Evolutionary conservation across 179 eudicot species (phyloP).

Genomic region (Spergularia azorica): DNA sequence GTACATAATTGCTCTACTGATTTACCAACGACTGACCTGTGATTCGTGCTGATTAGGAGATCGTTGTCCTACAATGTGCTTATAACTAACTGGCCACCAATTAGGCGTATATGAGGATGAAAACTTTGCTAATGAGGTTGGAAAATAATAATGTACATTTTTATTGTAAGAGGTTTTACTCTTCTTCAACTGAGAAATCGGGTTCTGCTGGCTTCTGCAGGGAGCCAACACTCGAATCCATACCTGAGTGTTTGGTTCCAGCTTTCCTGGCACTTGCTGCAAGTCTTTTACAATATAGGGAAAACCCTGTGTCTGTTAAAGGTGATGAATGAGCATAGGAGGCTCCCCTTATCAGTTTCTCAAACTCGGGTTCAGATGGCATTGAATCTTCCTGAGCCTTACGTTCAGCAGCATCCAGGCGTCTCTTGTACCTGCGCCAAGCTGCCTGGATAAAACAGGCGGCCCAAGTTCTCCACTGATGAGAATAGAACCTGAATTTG

Average conservation of each 20-base stretch:
- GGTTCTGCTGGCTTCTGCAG: constrained; percentile 84
- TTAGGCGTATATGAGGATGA: not conserved
- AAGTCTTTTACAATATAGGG: constrained; percentile 31
- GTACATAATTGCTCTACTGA: not conserved
- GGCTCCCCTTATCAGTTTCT: not conserved
- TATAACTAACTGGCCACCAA: not conserved
- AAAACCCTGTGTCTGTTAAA: constrained; percentile 12
- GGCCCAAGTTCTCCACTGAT: constrained; percentile 90
- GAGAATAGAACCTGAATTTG: constrained; percentile 73
- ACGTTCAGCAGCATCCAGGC: constrained; percentile 42
- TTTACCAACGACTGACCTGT: not conserved
- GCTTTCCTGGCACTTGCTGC: constrained; percentile 50
- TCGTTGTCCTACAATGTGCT: not conserved
- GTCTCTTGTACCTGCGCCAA: constrained; percentile 64
- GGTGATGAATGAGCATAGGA: constrained; percentile 8
- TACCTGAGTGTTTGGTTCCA: constrained; percentile 7
- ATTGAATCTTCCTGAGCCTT: constrained; percentile 25
- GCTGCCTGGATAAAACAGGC: constrained; percentile 82
- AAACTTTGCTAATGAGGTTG: not conserved
- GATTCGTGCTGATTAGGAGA: not conserved
- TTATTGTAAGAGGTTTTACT: constrained; percentile 3
- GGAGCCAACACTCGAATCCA: constrained; percentile 25
- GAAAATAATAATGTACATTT: constrained; percentile 2
- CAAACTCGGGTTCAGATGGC: constrained; percentile 4
- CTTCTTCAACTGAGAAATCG: constrained; percentile 51